Base-by-base conservation (phyloP, 495 filamentous ascomycete genomes). In the Lasiosphaeria miniovina region DNA sequence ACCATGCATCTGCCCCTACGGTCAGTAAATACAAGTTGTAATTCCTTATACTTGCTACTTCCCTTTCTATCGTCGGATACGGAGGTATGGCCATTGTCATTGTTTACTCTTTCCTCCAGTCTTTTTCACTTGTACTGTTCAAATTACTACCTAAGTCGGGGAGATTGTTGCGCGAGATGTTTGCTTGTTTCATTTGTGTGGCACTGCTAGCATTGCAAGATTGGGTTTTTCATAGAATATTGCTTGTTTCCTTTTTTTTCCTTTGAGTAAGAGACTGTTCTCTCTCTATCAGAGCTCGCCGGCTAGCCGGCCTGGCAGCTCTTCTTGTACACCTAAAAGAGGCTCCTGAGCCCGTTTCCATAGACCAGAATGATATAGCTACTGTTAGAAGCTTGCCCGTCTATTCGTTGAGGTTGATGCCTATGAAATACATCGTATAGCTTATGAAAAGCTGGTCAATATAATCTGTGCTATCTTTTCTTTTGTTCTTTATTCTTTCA, bases 291-390 rank as follows among this genome's bases (percentile, higher is more conserved):
- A 14, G 24, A 24, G 24, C 8, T 41, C 38, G 8, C 8, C 38
- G 7, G 3, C 38, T 3, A 14, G 43, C 43, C 11, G 6, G 12
- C 6, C 36, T 15, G 33, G 50, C 34, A 35, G 50, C 50, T 6
- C 7, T 5, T 52, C 50, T 35, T 52, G 50, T 52, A 52, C 34
- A 52, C 50, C 50, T 52, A 52, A 52, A 52, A 36, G 50, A 36
- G 50, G 50, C 50, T n/a, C 15, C n/a, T 5, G 1, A 14, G 12
- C 31, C 50, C 33, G 34, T 36, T 52, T 52, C 34, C 50, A 52
- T 52, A 52, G 50, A 52, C 38, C 50, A 52, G 50, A 52, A 52
- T 52, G 50, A 52, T 52, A 52, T 52, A 52, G 50, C 38, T 9
- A 6, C 10, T 31, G 17, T 50, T 50, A 50, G 17, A 50, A 33